Evolutionary conservation across 140 eudicot genomes (phyloP), one percentile per base, ranked within the genome.

Genomic region (Senecio squalidus): DNA sequence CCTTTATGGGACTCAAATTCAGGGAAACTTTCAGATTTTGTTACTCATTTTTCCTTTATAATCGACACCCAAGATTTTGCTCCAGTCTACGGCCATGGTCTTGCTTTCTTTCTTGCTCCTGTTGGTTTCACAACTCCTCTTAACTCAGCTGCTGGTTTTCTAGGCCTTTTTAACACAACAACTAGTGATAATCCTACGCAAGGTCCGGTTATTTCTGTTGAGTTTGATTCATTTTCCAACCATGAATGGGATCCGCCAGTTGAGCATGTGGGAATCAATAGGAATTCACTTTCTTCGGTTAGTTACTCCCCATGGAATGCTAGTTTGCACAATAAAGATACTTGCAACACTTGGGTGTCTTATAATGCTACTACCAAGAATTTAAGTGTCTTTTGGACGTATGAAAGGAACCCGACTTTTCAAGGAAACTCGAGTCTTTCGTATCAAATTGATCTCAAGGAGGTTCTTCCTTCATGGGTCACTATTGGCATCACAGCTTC

Each of bases 41-140:
- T 73, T 20, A 77, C 86, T 1, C 85, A 49, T 46, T 83, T 74
- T 71, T 13, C 78, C 14, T 80, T 83, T 15, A 40, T 36, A 23
- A 80, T 86, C 28, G 73, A 78, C 58, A 71, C 78, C 5, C 31
- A 5, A 29, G 31, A 33, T 6, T 26, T 31, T 4, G 3, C 33
- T 2, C 6, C 6, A 9, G 21, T 1, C 6, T 69, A 74, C 21
- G 93, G 85, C 29, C 80, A 83, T 50, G 93, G 95, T 9, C 51
- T 83, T 17, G 78, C 78, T 6, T 86, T 86, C 71, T 86, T 86
- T 59, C 67, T 86, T 27, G 88, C 88, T 41, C 93, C 89, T 2
- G 76, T 45, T 17, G 78, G 67, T 9, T 82, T 64, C 43, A 79
- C 61, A 22, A 75, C 55, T 26, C 95, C 93, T 4, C 66, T 55